Conservation (phyloP, 2,329 filamentous ascomycete species). For the Xylariaceae sp. region DNA sequence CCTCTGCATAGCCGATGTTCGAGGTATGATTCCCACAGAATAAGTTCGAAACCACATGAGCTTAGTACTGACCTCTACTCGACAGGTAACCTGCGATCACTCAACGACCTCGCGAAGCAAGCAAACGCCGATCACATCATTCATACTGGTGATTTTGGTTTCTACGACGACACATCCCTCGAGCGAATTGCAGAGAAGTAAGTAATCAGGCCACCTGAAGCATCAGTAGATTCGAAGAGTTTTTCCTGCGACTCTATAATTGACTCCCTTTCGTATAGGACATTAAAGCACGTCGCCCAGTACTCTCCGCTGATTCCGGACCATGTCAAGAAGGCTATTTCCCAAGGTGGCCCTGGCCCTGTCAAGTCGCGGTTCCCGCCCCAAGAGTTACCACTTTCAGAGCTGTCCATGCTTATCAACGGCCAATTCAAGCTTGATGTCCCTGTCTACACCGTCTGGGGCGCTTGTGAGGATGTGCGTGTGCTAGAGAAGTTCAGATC, state of each 20-base stretch:
- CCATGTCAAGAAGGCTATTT: constrained; percentile 63
- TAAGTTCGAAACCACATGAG: background rate
- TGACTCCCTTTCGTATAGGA: constrained; percentile 54
- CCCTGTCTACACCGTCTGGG: constrained; percentile 98
- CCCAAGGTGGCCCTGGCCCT: constrained; percentile 63
- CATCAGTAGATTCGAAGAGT: too few relatives aligned
- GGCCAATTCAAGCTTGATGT: constrained; percentile 89
- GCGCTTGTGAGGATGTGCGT: constrained; percentile 95
- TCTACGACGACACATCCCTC: constrained; percentile 94
- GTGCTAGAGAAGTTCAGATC: constrained; percentile 97
- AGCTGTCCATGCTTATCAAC: constrained; percentile 82
- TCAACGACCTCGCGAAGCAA: constrained; percentile 94
- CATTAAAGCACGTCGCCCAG: constrained; percentile 95
- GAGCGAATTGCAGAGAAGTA: constrained; percentile 98
- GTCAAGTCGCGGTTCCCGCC: constrained; percentile 83
- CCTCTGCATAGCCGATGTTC: constrained; percentile 67
- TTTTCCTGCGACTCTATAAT: too few relatives aligned
- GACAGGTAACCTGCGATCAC: constrained; percentile 84
- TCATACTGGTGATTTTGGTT: constrained; percentile 97
- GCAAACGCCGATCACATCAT: constrained; percentile 96
- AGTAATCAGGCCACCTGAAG: constrained; percentile 33
- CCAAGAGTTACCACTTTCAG: constrained; percentile 83
- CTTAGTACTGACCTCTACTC: constrained; percentile 12
- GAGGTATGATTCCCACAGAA: constrained; percentile 47
- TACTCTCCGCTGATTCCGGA: constrained; percentile 94